Evolutionary conservation across 495 filamentous ascomycete species (phyloP).

Genomic region (Aspergillus carlsbadensis): DNA sequence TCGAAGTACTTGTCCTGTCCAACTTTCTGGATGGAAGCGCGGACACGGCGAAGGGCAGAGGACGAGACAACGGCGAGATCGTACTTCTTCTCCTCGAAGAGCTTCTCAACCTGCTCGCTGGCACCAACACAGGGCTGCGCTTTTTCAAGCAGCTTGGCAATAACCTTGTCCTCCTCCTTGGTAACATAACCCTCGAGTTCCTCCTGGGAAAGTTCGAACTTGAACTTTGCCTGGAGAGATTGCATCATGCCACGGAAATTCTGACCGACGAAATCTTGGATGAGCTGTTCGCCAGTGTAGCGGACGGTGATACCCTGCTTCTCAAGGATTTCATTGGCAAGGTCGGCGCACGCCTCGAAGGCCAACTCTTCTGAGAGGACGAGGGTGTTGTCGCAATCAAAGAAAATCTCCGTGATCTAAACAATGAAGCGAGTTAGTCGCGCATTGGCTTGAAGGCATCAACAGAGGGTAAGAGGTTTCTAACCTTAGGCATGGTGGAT

Average conservation of each 20-base stretch:
- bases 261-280: constrained; percentile 89
- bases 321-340: constrained; percentile 86
- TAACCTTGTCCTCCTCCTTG: constrained; percentile 80
- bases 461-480: neutral
- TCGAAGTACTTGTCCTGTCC: constrained; percentile 79
- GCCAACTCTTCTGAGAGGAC: constrained; percentile 88
- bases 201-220: constrained; percentile 62
- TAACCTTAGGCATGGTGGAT: constrained; percentile 49
- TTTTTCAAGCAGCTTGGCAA: constrained; percentile 70
- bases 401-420: constrained; percentile 79
- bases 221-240: constrained; percentile 72
- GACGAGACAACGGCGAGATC: constrained; percentile 79
- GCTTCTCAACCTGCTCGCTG: constrained; percentile 63
- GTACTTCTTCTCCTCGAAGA: constrained; percentile 65
- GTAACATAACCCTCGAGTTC: constrained; percentile 77
- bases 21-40: constrained; percentile 78
- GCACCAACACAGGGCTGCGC: constrained; percentile 75
- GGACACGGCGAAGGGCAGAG: constrained; percentile 74
- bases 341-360: constrained; percentile 90
- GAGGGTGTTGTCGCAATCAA: constrained; percentile 98
- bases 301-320: constrained; percentile 62
- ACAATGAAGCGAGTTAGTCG: constrained; percentile 18
- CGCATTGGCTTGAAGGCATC: constrained; percentile 1
- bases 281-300: constrained; percentile 77
- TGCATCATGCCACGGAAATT: constrained; percentile 93